A percentile compares a stretch with the other conserved stretches of the same genome.
These are phyloP conservation scores for Sphaerostilbella broomeana DNA, from an alignment of 2,329 filamentous ascomycete species.

Conservation along the genomic window DNA sequence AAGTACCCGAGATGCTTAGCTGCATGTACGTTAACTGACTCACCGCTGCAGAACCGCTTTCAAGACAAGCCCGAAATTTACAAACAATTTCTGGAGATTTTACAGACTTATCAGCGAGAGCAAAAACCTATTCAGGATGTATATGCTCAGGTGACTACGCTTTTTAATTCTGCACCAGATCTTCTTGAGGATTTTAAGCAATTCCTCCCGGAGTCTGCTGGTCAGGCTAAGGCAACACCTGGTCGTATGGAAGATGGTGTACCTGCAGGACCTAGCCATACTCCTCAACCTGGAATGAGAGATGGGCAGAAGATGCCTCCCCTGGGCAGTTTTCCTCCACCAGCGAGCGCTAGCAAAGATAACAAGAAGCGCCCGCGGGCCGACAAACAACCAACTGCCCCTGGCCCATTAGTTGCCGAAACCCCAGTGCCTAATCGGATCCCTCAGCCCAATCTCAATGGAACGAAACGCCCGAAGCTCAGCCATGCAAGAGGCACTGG, in stretches of 20 bases:
- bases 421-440: constrained; percentile 32
- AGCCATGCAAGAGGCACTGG: constrained; percentile 58
- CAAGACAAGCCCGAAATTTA: constrained; percentile 96
- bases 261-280: constrained; percentile 41
- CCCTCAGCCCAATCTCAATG: constrained; percentile 28
- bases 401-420: constrained; percentile 39
- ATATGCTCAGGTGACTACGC: constrained; percentile 88
- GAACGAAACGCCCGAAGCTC: constrained; percentile 65
- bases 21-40: constrained; percentile 12
- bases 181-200: constrained; percentile 98
- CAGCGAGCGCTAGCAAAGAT: constrained; percentile 75
- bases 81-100: constrained; percentile 96
- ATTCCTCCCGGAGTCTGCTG: constrained; percentile 82
- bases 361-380: constrained; percentile 76
- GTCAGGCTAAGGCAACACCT: constrained; percentile 44
- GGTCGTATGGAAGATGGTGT: constrained; percentile 51
- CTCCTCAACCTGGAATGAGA: constrained; percentile 47
- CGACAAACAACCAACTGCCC: constrained; percentile 47
- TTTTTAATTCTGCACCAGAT: constrained; percentile 91
- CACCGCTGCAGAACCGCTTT: constrained; percentile 71
- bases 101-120: constrained; percentile 96
- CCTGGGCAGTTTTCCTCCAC: constrained; percentile 87
- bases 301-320: constrained; percentile 79
- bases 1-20: constrained; percentile 24
- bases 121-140: constrained; percentile 98